These are phyloP conservation scores for Alisma plantagoaquatica DNA, from an alignment of 106 monocot species.

Conservation along the genomic window DNA sequence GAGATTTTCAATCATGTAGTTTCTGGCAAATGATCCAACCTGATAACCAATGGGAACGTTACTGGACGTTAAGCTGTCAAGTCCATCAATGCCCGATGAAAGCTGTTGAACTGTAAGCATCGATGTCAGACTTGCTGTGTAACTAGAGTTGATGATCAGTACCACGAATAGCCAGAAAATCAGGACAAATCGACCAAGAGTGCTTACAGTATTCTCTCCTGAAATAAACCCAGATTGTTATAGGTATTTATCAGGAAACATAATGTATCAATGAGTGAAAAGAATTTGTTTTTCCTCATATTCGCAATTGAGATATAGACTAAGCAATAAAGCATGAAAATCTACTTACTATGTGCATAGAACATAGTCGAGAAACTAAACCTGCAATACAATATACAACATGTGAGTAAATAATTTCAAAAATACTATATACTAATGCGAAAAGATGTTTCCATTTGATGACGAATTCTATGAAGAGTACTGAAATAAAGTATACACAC, in stretches of 20 bases:
- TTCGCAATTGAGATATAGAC: not conserved
- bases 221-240: constrained; percentile 3
- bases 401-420: too few species aligned
- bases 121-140: constrained; percentile 91
- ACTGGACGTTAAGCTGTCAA: constrained; percentile 67
- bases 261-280: not conserved
- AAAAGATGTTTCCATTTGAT: too few species aligned
- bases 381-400: too few species aligned
- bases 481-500: too few species aligned
- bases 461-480: too few species aligned
- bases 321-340: not conserved
- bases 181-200: constrained; percentile 69
- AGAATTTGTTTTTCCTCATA: not conserved
- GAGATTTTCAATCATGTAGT: constrained; percentile 64
- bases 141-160: constrained; percentile 86
- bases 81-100: constrained; percentile 50
- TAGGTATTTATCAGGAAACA: too few species aligned
- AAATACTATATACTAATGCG: too few species aligned
- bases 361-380: constrained; percentile 99
- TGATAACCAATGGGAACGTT: constrained; percentile 70
- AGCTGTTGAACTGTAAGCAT: constrained; percentile 92
- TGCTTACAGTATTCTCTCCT: constrained; percentile 69
- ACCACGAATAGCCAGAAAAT: constrained; percentile 93
- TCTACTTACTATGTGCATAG: constrained; percentile 80
- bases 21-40: constrained; percentile 59